Evolutionary conservation across 1,139 yeast genomes (phyloP).

Genomic region (Hyphopichia fennica): DNA sequence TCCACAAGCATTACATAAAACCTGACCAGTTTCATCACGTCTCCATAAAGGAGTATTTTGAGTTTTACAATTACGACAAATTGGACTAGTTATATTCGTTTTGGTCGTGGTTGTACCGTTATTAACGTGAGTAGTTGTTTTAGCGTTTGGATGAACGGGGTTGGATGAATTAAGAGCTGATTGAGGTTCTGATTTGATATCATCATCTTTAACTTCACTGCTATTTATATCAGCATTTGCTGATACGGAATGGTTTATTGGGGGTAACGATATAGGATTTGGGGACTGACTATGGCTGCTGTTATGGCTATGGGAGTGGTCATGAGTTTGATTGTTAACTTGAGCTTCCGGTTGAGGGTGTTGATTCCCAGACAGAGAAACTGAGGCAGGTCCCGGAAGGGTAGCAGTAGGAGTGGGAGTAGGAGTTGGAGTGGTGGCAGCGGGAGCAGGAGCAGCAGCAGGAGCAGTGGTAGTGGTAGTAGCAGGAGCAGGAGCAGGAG

Average conservation of each 20-base stretch:
- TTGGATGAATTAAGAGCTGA: slow-evolving; percentile 5
- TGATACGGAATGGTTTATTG: not conserved
- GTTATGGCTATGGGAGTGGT: not conserved
- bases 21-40: slow-evolving; percentile 90
- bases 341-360: not conserved
- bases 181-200: not conserved
- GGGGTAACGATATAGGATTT: not conserved
- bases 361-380: not conserved
- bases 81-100: slow-evolving; percentile 59
- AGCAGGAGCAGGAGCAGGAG: not conserved
- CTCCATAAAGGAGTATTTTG: slow-evolving; percentile 95
- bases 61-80: slow-evolving; percentile 88
- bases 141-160: slow-evolving; percentile 50
- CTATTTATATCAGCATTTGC: not conserved
- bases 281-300: slow-evolving; percentile 5
- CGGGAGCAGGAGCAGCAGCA: not conserved
- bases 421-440: not conserved
- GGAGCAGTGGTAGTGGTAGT: not conserved
- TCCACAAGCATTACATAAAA: slow-evolving; percentile 94
- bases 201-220: not conserved
- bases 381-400: not conserved
- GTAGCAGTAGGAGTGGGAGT: not conserved
- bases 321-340: too few species aligned
- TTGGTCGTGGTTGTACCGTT: slow-evolving; percentile 48
- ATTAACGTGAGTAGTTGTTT: slow-evolving; percentile 43